phyloP scores from a whole-genome alignment of 768 basidiomycete genomes.

The Hygrophoropsis aurantiaca region DNA sequence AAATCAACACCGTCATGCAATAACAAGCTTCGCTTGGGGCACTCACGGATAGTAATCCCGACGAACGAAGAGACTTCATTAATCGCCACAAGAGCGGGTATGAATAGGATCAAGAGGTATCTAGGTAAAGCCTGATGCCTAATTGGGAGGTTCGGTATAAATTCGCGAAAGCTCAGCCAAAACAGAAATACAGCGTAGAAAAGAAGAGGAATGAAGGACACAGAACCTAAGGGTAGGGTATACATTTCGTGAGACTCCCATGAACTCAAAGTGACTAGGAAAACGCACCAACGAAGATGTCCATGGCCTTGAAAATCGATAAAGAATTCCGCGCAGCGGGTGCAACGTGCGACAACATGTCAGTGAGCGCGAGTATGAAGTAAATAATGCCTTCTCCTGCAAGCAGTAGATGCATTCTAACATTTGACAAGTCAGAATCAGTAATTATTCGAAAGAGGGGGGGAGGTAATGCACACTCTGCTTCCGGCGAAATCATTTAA shows the following conservation, averaged over 20 bases:
- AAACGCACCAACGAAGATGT: slow-evolving; percentile 60
- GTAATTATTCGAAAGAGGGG: no score
- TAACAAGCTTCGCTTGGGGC: background rate
- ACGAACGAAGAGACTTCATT: slow-evolving; percentile 68
- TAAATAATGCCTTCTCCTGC: slow-evolving; percentile 62
- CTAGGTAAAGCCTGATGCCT: slow-evolving; percentile 45
- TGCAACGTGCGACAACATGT: slow-evolving; percentile 56
- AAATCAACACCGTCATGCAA: background rate
- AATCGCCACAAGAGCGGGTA: slow-evolving; percentile 53
- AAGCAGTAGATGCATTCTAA: slow-evolving; percentile 58
- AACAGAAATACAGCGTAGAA: slow-evolving; percentile 64
- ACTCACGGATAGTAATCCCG: slow-evolving; percentile 56
- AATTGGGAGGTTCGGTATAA: slow-evolving; percentile 52
- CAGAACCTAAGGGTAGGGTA: slow-evolving; percentile 37
- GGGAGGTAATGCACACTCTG: no score
- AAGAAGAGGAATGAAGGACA: slow-evolving; percentile 66
- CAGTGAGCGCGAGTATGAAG: slow-evolving; percentile 57
- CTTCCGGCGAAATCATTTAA: no score
- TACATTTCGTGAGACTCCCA: background rate
- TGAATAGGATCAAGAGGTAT: slow-evolving; percentile 47
- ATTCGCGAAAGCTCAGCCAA: slow-evolving; percentile 50
- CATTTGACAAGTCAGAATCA: slow-evolving; percentile 2
- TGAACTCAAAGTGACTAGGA: background rate
- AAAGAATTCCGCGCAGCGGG: slow-evolving; percentile 50
- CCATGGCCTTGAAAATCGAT: slow-evolving; percentile 48